Percentiles rank a stretch among this genome's conserved stretches.
These are phyloP conservation scores for Penicillium sp. DNA, from an alignment of 2,329 filamentous ascomycete genomes.

Conservation along the genomic window DNA sequence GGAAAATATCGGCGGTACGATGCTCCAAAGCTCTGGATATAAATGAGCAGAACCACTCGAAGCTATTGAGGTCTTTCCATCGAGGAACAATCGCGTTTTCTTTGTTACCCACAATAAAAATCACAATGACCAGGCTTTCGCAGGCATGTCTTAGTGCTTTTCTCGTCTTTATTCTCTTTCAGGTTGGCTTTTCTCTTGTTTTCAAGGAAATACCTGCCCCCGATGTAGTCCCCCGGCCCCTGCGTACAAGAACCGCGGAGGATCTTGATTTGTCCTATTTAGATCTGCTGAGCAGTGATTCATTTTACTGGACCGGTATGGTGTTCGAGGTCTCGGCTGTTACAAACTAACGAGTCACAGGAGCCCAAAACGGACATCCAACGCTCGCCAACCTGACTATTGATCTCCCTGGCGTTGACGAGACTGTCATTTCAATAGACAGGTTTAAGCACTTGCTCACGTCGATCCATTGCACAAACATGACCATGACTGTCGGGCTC, in stretches of 20 bases:
- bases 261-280: slow-evolving; percentile 11
- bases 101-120: background rate
- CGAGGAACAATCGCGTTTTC: background rate
- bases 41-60: background rate
- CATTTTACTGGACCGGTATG: slow-evolving; percentile 28
- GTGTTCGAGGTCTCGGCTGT: background rate
- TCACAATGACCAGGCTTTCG: slow-evolving; percentile 23
- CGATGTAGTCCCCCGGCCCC: background rate
- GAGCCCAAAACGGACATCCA: slow-evolving; percentile 19
- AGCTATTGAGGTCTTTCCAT: background rate
- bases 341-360: slow-evolving; percentile 9
- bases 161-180: slow-evolving; percentile 18
- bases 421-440: slow-evolving; percentile 26
- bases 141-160: slow-evolving; percentile 23
- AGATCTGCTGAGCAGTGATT: slow-evolving; percentile 24
- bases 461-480: slow-evolving; percentile 25
- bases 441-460: slow-evolving; percentile 21
- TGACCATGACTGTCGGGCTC: slow-evolving; percentile 23
- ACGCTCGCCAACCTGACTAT: slow-evolving; percentile 27
- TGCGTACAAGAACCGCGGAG: background rate
- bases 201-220: slow-evolving; percentile 22
- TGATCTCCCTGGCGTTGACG: slow-evolving; percentile 20
- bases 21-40: background rate
- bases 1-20: background rate
- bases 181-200: slow-evolving; percentile 21